Percentiles rank a stretch among this genome's conserved stretches.
These are phyloP conservation scores for Teratosphaeria destructans DNA, from an alignment of 2,329 filamentous ascomycete genomes.

Conservation along the genomic window DNA sequence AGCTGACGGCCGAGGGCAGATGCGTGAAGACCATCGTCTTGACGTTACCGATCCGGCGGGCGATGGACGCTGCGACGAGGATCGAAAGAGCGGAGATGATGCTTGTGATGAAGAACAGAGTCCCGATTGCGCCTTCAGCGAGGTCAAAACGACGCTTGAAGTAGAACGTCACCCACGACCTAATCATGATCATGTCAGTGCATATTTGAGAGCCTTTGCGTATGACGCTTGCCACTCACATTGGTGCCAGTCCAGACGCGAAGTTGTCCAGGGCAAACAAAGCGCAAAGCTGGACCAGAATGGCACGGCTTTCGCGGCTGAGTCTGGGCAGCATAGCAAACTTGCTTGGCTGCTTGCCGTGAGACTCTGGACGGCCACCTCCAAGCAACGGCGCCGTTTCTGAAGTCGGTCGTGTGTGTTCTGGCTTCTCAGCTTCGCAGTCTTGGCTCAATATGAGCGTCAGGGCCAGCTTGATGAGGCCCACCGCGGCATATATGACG, in stretches of 20 bases:
- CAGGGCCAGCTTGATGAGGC: conserved; percentile 28
- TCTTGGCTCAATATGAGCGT: conserved; percentile 28
- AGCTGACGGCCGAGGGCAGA: conserved; percentile 56
- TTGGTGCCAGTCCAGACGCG: conserved; percentile 28
- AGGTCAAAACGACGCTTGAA: conserved; percentile 44
- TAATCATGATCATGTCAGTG: conserved; percentile 1
- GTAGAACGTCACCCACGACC: conserved; percentile 42
- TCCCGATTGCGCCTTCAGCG: conserved; percentile 42
- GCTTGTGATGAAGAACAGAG: conserved; percentile 40
- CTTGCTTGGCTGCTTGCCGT: neutral
- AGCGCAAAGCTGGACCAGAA: conserved; percentile 49
- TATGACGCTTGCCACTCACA: conserved; percentile 37
- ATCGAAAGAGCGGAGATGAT: conserved; percentile 33
- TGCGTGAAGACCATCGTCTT: conserved; percentile 58
- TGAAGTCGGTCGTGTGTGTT: neutral
- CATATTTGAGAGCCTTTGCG: conserved; percentile 47
- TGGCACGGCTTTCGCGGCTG: conserved; percentile 1
- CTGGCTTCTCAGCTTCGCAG: conserved; percentile 25
- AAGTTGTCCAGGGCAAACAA: conserved; percentile 60
- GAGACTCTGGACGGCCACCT: neutral
- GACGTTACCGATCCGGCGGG: conserved; percentile 50
- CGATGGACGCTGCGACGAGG: conserved; percentile 48
- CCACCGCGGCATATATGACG: conserved; percentile 33
- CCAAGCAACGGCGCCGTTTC: conserved; percentile 3
- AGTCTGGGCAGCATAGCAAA: conserved; percentile 1